phyloP scores from a whole-genome alignment of 192 early-diverging fungal genomes.

The Linnemannia elongata region DNA sequence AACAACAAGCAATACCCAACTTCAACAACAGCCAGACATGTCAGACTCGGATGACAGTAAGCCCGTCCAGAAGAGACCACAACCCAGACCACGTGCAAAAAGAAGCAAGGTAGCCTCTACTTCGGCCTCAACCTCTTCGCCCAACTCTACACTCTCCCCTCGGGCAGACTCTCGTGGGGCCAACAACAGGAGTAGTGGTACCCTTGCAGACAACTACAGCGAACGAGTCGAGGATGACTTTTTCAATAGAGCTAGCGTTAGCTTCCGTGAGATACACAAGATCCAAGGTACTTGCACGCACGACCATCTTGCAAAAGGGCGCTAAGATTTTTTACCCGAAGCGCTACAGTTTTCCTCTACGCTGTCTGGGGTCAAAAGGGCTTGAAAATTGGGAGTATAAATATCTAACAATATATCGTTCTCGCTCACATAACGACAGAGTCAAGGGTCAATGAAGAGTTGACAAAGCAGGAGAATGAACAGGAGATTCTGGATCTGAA shows the following conservation, averaged over 20 bases:
- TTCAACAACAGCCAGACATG: slow-evolving; percentile 1
- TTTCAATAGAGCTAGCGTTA: slow-evolving; percentile 41
- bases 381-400: background rate
- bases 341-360: background rate
- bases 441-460: slow-evolving; percentile 2
- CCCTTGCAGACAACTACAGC: slow-evolving; percentile 5
- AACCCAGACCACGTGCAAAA: slow-evolving; percentile 27
- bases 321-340: too few relatives aligned
- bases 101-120: background rate
- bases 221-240: slow-evolving; percentile 46
- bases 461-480: background rate
- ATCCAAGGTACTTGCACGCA: slow-evolving; percentile 17
- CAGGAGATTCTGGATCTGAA: slow-evolving; percentile 13
- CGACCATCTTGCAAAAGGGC: too few relatives aligned
- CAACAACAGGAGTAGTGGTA: background rate
- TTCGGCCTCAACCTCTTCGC: slow-evolving; percentile 10
- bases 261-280: slow-evolving; percentile 19
- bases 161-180: background rate
- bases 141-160: background rate
- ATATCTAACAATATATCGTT: background rate
- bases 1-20: background rate
- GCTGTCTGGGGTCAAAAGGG: background rate
- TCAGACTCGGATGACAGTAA: slow-evolving; percentile 31
- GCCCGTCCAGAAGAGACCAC: slow-evolving; percentile 13
- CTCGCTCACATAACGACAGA: background rate